A percentile compares a stretch with the other conserved stretches of the same genome.
Evolutionary conservation across 2,329 filamentous ascomycete genomes (phyloP).

Genomic region (Purpureocillium takamizusanense): DNA sequence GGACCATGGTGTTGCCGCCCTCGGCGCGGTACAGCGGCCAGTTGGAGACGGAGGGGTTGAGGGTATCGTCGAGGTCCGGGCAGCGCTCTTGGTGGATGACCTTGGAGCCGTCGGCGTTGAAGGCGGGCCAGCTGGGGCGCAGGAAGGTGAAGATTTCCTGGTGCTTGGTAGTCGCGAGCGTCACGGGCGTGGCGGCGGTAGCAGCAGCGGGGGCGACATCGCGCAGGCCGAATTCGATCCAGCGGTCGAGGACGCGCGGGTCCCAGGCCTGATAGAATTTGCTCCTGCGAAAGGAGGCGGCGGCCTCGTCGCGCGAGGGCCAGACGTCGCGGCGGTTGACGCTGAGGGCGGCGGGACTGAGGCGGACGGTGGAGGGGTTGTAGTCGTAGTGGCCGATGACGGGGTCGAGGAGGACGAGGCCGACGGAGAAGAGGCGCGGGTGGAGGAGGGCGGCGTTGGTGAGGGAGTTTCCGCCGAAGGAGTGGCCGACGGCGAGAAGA

Average conservation of each 20-base stretch:
- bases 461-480: constrained; percentile 72
- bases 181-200: constrained; percentile 45
- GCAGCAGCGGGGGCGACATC: constrained; percentile 34
- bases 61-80: constrained; percentile 35
- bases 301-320: constrained; percentile 66
- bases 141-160: constrained; percentile 71
- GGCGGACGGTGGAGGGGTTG: constrained; percentile 22
- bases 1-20: constrained; percentile 42
- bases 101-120: constrained; percentile 24
- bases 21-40: constrained; percentile 63
- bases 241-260: constrained; percentile 58
- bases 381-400: constrained; percentile 51
- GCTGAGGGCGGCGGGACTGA: constrained; percentile 49
- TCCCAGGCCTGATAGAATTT: constrained; percentile 79
- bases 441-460: constrained; percentile 65
- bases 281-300: constrained; percentile 52
- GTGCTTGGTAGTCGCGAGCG: constrained; percentile 73
- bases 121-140: constrained; percentile 45
- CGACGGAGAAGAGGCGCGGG: constrained; percentile 63
- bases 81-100: constrained; percentile 30
- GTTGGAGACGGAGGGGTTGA: constrained; percentile 23
- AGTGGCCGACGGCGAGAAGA: constrained; percentile 78
- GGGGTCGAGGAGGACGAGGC: constrained; percentile 74
- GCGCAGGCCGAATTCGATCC: constrained; percentile 62
- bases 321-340: constrained; percentile 69